Percentiles rank a stretch among this genome's conserved stretches.
Evolutionary conservation across 208 protist genomes (phyloP).

Genomic region (Novymonas esmeraldas): DNA sequence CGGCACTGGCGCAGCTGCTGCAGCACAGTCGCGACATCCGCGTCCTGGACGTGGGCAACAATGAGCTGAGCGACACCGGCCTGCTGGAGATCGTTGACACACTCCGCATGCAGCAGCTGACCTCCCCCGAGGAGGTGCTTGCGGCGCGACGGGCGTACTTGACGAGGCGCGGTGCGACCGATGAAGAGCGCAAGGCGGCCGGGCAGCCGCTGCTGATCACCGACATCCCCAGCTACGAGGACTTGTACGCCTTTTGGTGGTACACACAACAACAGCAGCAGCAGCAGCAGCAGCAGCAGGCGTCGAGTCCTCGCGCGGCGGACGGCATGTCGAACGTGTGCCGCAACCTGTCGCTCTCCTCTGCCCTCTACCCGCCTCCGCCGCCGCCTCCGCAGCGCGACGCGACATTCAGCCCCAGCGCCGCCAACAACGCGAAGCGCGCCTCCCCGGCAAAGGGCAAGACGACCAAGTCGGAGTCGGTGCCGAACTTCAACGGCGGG

Average conservation of each 20-base stretch:
- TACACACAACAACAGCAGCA: constrained; percentile 27
- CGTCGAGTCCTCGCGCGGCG: not conserved
- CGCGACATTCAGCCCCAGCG: constrained; percentile 19
- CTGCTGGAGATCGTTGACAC: constrained; percentile 62
- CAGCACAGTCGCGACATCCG: constrained; percentile 60
- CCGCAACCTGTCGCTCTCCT: not conserved
- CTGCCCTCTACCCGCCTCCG: not conserved
- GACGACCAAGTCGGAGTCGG: constrained; percentile 16
- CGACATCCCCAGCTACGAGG: constrained; percentile 70
- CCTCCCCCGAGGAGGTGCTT: constrained; percentile 46
- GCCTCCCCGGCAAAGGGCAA: constrained; percentile 24
- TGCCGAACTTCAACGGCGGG: not conserved
- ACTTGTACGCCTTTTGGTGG: constrained; percentile 73
- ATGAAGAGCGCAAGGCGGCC: constrained; percentile 52
- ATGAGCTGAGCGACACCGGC: constrained; percentile 75
- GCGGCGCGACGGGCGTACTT: constrained; percentile 56
- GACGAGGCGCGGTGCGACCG: constrained; percentile 48
- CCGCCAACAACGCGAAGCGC: constrained; percentile 24
- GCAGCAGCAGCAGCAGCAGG: constrained; percentile 11
- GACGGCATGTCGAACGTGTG: not conserved
- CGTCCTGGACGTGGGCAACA: constrained; percentile 83
- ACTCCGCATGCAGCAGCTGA: constrained; percentile 74
- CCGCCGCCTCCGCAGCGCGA: constrained; percentile 21
- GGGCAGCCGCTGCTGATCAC: constrained; percentile 25
- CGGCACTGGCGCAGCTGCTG: constrained; percentile 59